A percentile compares a stretch with the other conserved stretches of the same genome.
Evolutionary conservation across 805 yeast species (phyloP).

Genomic region (Tetrapisispora iriomotensis): DNA sequence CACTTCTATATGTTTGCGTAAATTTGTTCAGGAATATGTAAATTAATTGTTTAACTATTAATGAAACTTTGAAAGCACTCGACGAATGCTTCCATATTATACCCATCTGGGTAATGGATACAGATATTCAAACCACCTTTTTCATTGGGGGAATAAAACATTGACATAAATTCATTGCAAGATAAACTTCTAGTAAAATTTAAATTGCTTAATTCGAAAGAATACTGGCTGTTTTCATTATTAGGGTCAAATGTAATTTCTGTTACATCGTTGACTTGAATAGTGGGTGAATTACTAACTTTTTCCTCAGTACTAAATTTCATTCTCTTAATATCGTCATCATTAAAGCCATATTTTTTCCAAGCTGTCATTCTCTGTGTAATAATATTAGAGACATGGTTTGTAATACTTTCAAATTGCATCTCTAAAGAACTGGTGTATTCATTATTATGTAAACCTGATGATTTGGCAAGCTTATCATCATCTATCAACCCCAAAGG

Average conservation of each 20-base stretch:
- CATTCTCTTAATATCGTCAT: constrained; percentile 25
- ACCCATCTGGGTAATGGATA: constrained; percentile 22
- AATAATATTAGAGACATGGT: constrained; percentile 12
- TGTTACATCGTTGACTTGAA: constrained; percentile 22
- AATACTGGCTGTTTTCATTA: background rate
- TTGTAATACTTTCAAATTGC: constrained; percentile 18
- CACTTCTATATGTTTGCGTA: too few species aligned
- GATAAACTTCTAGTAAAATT: constrained; percentile 19
- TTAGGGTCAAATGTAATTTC: constrained; percentile 7
- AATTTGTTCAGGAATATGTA: too few species aligned
- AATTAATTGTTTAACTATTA: constrained; percentile 8
- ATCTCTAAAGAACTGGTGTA: constrained; percentile 10
- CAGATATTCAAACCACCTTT: constrained; percentile 20
- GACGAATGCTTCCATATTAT: constrained; percentile 21
- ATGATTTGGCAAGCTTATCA: constrained; percentile 7
- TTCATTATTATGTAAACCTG: constrained; percentile 4
- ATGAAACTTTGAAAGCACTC: constrained; percentile 24
- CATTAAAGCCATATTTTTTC: constrained; percentile 18
- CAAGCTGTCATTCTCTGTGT: constrained; percentile 14
- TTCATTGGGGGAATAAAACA: constrained; percentile 17
- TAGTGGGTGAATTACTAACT: constrained; percentile 8
- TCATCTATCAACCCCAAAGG: constrained; percentile 21
- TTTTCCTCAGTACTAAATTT: constrained; percentile 12
- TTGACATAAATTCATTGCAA: constrained; percentile 18
- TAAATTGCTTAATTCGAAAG: constrained; percentile 12